A percentile compares a stretch with the other conserved stretches of the same genome.
Evolutionary conservation across 176 grass and related monocot genomes (phyloP).

Genomic region (Saccharum spontaneum): DNA sequence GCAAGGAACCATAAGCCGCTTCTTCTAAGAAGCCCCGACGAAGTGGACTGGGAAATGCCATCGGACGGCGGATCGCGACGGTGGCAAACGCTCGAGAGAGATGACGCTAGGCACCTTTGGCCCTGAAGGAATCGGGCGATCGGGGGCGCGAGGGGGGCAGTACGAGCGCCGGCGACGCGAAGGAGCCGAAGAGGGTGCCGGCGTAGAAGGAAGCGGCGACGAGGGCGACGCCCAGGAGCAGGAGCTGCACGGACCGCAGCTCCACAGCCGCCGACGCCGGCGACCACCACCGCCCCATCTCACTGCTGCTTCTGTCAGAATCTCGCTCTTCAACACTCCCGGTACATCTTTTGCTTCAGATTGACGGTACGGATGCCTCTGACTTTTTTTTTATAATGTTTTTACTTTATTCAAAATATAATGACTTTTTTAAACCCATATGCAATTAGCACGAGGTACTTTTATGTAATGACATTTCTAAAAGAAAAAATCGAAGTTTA

Average conservation of each 20-base stretch:
- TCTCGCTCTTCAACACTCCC: not conserved
- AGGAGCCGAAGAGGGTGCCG: slow-evolving; percentile 70
- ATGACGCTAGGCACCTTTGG: slow-evolving; percentile 26
- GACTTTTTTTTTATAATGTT: too few species aligned
- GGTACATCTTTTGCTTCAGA: not conserved
- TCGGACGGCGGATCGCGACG: not conserved
- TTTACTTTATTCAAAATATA: too few species aligned
- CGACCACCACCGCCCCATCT: slow-evolving; percentile 44
- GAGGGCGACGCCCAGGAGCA: slow-evolving; percentile 62
- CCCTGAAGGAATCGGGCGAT: slow-evolving; percentile 17
- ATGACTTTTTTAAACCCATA: too few species aligned
- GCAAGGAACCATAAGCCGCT: not conserved
- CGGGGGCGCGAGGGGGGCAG: slow-evolving; percentile 1
- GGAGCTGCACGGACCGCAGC: slow-evolving; percentile 49
- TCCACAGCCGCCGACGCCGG: slow-evolving; percentile 43
- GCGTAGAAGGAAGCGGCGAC: slow-evolving; percentile 72
- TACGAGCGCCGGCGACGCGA: slow-evolving; percentile 27
- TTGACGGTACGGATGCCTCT: not conserved
- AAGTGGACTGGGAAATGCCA: slow-evolving; percentile 2
- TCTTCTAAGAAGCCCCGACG: not conserved
- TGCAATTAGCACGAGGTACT: not conserved
- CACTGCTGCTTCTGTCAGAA: slow-evolving; percentile 14
- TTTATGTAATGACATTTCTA: not conserved
- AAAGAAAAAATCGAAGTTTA: too few species aligned
- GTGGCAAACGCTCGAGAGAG: not conserved